Base-by-base conservation (phyloP, 106 monocot species). In the Agapanthus africanus region DNA sequence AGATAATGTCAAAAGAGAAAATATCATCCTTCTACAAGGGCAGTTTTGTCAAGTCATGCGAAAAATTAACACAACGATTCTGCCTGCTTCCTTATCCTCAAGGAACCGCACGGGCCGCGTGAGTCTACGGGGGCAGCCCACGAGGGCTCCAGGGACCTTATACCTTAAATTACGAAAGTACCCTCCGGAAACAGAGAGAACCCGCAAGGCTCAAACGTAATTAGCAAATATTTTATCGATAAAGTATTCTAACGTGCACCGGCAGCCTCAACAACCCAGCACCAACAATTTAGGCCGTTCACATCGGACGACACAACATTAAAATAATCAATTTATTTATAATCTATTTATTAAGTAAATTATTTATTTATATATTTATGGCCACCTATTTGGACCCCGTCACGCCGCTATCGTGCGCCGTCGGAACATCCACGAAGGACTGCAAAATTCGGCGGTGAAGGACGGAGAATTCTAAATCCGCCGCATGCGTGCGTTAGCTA, bases 181-280 rank as follows among this genome's bases (percentile, higher is more conserved):
- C 18, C 27, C 31, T 8, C 49, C 7, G 7, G 0, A 2, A 7
- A 0, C 4, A 7, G 3, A 59, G 2, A 61, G 3, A 61, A 34
- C 33, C 19, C 33, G 18, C 35, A 35, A 33, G 60, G 60, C 1
- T 19, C 16, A 35, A 61, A 35, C 60, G 34, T 61, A 61, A 30
- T 34, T 18, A 18, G 6, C 7, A 4, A 4, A 18, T 61, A 30
- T 32, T 35, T 61, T 61, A 35, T 4, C 19, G 19, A 6, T 16
- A 35, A 35, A 35, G 60, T 7, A 35, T 4, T 14, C 35, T 61
- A 61, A 61, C 60, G 60, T 61, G 60, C 60, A 61, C 60, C 60
- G 60, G 35, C 60, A 13, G 35, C 6, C 18, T 61, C 60, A 33
- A 61, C 60, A 42, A 41, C 66, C 25, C 42, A 66, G n/a, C 30